Evolutionary conservation across 257 asterid genomes (phyloP).

Genomic region (Echium plantagineum): DNA sequence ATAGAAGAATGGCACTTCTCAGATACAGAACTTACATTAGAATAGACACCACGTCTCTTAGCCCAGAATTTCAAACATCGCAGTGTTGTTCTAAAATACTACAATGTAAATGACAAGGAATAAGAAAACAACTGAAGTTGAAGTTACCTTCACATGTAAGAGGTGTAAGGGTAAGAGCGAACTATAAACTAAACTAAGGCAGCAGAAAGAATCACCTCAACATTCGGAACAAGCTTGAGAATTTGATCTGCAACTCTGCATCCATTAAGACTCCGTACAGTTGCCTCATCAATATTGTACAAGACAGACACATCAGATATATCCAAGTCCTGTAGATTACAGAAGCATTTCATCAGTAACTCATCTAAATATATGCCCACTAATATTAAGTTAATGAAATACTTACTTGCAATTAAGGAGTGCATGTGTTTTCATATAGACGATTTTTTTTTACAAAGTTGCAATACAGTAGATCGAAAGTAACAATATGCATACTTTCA

Average conservation of each 20-base stretch:
- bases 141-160: background rate
- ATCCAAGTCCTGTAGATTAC: slow-evolving; percentile 64
- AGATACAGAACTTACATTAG: slow-evolving; percentile 50
- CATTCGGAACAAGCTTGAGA: slow-evolving; percentile 76
- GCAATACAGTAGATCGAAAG: background rate
- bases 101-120: slow-evolving; percentile 4
- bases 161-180: background rate
- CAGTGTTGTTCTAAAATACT: slow-evolving; percentile 74
- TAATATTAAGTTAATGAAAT: too few species aligned
- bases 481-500: background rate
- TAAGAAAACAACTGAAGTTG: background rate
- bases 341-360: background rate
- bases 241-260: slow-evolving; percentile 95
- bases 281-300: slow-evolving; percentile 76
- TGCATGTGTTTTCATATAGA: background rate
- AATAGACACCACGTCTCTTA: slow-evolving; percentile 84
- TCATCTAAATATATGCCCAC: background rate
- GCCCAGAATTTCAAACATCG: slow-evolving; percentile 92
- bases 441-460: too few species aligned
- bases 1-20: background rate
- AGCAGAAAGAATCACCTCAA: slow-evolving; percentile 39
- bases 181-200: background rate
- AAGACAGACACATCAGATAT: slow-evolving; percentile 61
- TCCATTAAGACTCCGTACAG: slow-evolving; percentile 91
- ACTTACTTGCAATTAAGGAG: background rate